phyloP scores from a whole-genome alignment of 2,329 filamentous ascomycete genomes.

The Pseudophaeomoniella oleicola region DNA sequence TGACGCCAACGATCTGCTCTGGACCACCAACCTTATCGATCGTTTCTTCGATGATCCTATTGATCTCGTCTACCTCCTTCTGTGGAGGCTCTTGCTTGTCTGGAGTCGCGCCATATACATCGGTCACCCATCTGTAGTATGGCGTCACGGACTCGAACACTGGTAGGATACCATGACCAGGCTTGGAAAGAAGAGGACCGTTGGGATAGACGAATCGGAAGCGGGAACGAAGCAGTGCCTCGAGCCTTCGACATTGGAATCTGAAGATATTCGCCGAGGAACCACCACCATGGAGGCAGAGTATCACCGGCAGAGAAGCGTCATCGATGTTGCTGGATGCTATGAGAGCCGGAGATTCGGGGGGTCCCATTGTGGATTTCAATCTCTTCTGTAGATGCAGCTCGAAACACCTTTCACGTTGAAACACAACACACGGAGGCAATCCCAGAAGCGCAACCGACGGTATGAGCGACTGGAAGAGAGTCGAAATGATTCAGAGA shows the following conservation, averaged over 20 bases:
- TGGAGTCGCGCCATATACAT: constrained; percentile 6
- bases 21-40: constrained; percentile 11
- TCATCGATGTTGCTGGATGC: constrained; percentile 3
- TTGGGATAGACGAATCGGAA: constrained; percentile 23
- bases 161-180: constrained; percentile 22
- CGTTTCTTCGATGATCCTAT: constrained; percentile 5
- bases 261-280: constrained; percentile 22
- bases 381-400: too few relatives aligned
- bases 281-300: constrained; percentile 27
- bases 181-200: constrained; percentile 14
- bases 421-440: too few relatives aligned
- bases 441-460: too few relatives aligned
- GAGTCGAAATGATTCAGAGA: too few relatives aligned
- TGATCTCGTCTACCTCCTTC: constrained; percentile 9
- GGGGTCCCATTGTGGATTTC: too few relatives aligned
- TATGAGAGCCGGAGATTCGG: too few relatives aligned
- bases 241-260: constrained; percentile 21
- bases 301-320: constrained; percentile 14
- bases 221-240: constrained; percentile 14
- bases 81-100: constrained; percentile 8
- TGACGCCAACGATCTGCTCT: constrained; percentile 15
- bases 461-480: too few relatives aligned
- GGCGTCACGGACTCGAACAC: constrained; percentile 20
- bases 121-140: constrained; percentile 20
- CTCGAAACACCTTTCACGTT: too few relatives aligned